Evolutionary conservation across 257 asterid species (phyloP), one percentile per base, ranked within the genome.

Genomic region (Ajuga chamaepitys): DNA sequence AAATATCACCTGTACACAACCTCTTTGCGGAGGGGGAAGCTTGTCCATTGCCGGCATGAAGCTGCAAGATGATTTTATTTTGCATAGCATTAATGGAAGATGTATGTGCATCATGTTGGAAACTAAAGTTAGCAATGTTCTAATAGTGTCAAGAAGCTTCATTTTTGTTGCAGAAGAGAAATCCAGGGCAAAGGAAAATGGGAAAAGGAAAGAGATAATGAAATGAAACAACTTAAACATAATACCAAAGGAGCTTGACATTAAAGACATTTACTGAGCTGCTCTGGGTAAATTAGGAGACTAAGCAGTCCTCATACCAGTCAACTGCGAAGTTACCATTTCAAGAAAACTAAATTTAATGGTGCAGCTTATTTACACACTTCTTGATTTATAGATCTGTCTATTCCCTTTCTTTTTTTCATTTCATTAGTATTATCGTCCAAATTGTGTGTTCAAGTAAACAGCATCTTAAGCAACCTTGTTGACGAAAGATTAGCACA

Each of bases 31-130:
- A 78, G 59, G 94, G 81, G 58, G 96, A 78, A 45, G 60, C 73
- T 68, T 78, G 90, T 59, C 95, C 87, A 62, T 70, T 82, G 74
- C 90, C 83, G 70, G 96, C 78, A 83, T 93, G 99, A 80, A 93
- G 99, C 99, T 93, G 88, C 76, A 76, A 77, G 68, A 34, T 38
- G 12, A 35, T 74, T 38, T 28, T 61, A 32, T 50, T 50, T 58
- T 38, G 17, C 46, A 71, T 53, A 37, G 37, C 45, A 48, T 56
- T 30, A 73, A 63, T 13, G 14, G 54, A 60, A 64, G 64, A 58
- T 58, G n/a, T 62, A 69, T 37, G n/a, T n/a, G 48, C 52, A 46
- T 54, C 60, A 40, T 46, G 9, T 24, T 55, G 47, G 51, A 11
- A 41, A 28, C 24, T 25, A 28, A 41, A 24, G 24, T 35, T 45